phyloP scores from a whole-genome alignment of 768 basidiomycete genomes.

The Mycena venus region DNA sequence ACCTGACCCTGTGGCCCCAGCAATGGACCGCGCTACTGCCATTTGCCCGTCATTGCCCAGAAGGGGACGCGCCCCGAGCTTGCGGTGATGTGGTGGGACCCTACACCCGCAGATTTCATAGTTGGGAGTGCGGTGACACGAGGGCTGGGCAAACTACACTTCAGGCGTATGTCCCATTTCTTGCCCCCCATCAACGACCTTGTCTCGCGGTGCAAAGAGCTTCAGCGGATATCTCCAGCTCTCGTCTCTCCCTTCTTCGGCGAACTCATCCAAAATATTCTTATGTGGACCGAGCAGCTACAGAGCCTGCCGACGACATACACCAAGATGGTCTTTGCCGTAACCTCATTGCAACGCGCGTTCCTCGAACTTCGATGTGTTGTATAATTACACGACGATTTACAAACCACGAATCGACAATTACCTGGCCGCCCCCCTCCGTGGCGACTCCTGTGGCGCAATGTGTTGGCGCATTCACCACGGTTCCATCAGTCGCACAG shows the following conservation, averaged over 20 bases:
- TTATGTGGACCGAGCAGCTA: not conserved
- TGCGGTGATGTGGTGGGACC: not conserved
- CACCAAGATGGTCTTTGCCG: not conserved
- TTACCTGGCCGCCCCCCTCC: not conserved
- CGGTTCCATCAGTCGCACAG: not conserved
- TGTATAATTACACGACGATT: not conserved
- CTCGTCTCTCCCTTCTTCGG: not conserved
- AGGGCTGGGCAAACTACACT: not conserved
- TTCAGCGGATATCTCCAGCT: not conserved
- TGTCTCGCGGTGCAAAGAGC: not conserved
- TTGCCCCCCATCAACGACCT: conserved; percentile 1
- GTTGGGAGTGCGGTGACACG: not conserved
- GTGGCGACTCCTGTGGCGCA: not conserved
- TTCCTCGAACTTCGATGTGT: not conserved
- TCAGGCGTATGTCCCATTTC: not conserved
- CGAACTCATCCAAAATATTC: not conserved
- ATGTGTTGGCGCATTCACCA: not conserved
- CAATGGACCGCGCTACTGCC: not conserved
- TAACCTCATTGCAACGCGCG: not conserved
- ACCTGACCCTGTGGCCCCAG: no score
- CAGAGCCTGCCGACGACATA: not conserved
- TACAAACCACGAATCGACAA: not conserved
- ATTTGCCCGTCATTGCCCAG: not conserved
- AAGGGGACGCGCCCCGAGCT: not conserved
- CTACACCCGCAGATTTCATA: not conserved